Conservation (phyloP, 1,284 basidiomycete species). For the Leccinum subfulvum region DNA sequence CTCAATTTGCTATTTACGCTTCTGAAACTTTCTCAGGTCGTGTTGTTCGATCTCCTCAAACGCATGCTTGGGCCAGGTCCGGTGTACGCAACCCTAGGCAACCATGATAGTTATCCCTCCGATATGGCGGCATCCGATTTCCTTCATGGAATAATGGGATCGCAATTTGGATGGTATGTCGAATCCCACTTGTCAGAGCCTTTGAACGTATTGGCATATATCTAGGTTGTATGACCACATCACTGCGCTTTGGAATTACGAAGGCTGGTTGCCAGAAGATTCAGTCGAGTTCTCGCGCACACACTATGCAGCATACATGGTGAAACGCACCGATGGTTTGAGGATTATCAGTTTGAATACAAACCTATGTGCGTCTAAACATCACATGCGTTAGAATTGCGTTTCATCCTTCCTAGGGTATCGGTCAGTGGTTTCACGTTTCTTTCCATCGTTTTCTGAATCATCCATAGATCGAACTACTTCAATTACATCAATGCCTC, state of each 20-base stretch:
- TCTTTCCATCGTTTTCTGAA: slow-evolving; percentile 6
- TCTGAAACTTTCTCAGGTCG: slow-evolving; percentile 40
- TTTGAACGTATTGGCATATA: neutral
- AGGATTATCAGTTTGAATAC: slow-evolving; percentile 78
- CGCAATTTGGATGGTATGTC: slow-evolving; percentile 64
- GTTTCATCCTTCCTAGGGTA: slow-evolving; percentile 16
- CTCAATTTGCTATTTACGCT: slow-evolving; percentile 1
- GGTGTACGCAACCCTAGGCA: slow-evolving; percentile 73
- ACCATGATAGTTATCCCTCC: slow-evolving; percentile 51
- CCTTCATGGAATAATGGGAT: slow-evolving; percentile 50
- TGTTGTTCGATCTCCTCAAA: slow-evolving; percentile 66
- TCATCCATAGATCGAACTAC: slow-evolving; percentile 52
- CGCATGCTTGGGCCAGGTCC: slow-evolving; percentile 60
- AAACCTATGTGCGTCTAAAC: slow-evolving; percentile 56
- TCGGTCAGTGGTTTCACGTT: slow-evolving; percentile 15
- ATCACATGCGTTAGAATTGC: neutral
- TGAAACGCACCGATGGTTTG: slow-evolving; percentile 65
- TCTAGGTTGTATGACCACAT: slow-evolving; percentile 75
- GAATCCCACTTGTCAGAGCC: neutral
- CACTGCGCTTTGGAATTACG: slow-evolving; percentile 64
- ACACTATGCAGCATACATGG: slow-evolving; percentile 74
- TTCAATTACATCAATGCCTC: slow-evolving; percentile 80
- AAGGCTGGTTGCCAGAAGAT: slow-evolving; percentile 67
- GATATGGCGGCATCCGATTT: slow-evolving; percentile 47
- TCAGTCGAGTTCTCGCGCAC: slow-evolving; percentile 58